Conservation (phyloP, 352 stramenopile species). For the Phytophthora sp. region DNA sequence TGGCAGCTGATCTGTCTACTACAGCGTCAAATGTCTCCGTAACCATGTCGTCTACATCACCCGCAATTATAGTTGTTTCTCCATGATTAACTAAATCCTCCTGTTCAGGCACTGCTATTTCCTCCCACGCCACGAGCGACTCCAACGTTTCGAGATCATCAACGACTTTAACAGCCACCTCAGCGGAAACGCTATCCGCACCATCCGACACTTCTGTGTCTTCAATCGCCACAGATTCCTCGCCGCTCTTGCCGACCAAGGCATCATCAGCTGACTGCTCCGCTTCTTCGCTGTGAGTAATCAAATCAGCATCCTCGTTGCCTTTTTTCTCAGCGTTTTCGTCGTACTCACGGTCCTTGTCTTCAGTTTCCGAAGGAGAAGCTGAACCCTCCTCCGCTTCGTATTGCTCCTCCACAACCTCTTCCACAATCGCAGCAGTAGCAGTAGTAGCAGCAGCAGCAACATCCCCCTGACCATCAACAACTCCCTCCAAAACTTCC, state of each 20-base stretch:
- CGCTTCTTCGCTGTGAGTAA: neutral
- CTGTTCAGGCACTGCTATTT: no score
- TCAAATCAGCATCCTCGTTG: neutral
- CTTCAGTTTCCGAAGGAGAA: constrained; percentile 3
- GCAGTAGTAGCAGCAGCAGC: no score
- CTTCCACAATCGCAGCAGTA: neutral
- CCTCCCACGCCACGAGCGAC: no score
- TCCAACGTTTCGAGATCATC: no score
- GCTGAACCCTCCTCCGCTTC: neutral
- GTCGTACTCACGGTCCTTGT: neutral
- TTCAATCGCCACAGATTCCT: constrained; percentile 25
- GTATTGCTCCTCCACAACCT: neutral
- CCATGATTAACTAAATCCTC: no score
- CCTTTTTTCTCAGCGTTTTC: neutral
- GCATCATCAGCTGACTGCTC: constrained; percentile 14
- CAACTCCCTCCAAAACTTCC: neutral
- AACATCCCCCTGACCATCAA: no score
- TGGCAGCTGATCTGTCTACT: no score
- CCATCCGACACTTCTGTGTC: constrained; percentile 7
- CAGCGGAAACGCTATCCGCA: neutral
- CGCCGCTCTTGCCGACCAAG: neutral
- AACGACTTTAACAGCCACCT: neutral
- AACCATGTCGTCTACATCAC: no score
- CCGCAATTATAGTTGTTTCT: no score
- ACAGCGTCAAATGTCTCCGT: no score